phyloP scores from a whole-genome alignment of 176 grass and related monocot species.

The Carex myosuroides region DNA sequence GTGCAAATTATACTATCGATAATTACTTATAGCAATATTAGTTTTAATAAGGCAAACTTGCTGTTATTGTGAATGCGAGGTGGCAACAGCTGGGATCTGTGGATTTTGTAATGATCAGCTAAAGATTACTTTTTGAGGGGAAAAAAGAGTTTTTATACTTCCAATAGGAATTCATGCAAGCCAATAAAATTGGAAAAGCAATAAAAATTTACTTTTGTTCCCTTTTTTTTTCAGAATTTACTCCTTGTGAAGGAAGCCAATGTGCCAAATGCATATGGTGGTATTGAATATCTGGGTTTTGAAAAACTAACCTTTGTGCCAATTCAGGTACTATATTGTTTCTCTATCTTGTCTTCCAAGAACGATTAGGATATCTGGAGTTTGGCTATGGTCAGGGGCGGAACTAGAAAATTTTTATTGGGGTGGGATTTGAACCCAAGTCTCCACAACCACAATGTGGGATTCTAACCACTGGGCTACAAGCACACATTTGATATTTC shows the following conservation, averaged over 20 bases:
- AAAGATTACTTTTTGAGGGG: background rate
- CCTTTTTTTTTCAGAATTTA: constrained; percentile 63
- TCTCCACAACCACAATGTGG: too few species aligned
- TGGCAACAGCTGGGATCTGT: background rate
- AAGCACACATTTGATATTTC: too few species aligned
- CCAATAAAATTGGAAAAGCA: constrained; percentile 11
- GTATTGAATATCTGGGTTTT: constrained; percentile 78
- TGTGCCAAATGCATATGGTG: constrained; percentile 77
- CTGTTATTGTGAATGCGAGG: background rate
- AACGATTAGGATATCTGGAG: background rate
- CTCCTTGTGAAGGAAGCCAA: constrained; percentile 65
- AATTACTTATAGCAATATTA: background rate
- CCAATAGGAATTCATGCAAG: background rate
- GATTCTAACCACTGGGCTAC: too few species aligned
- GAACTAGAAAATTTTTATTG: too few species aligned
- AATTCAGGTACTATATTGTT: constrained; percentile 60
- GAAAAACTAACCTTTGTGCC: constrained; percentile 96
- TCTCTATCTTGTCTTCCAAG: constrained; percentile 5
- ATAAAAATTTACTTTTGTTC: background rate
- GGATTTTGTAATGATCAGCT: background rate
- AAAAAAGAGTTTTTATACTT: background rate
- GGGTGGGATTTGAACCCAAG: too few species aligned
- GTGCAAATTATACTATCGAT: background rate
- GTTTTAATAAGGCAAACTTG: background rate
- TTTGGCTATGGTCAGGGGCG: background rate